Conservation (phyloP, 768 basidiomycete species). For the Termitomyces sp. region DNA sequence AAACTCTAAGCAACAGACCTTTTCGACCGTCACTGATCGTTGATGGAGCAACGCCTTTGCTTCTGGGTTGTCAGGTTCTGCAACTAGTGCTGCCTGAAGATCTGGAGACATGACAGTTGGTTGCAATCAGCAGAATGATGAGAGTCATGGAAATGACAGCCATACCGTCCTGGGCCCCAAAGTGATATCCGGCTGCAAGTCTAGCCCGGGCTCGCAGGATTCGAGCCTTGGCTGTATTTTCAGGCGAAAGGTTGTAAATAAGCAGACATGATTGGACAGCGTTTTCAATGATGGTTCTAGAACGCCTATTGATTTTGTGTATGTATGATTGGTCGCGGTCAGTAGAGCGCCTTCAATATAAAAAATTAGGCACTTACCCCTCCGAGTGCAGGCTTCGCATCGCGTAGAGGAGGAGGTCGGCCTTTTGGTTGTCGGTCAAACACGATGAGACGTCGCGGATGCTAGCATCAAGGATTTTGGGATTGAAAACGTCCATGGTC, state of each 20-base stretch:
- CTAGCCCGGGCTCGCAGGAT: constrained; percentile 63
- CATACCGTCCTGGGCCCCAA: constrained; percentile 63
- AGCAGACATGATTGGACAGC: constrained; percentile 67
- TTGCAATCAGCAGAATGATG: neutral
- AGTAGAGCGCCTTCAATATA: neutral
- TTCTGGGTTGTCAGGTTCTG: constrained; percentile 66
- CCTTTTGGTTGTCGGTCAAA: constrained; percentile 61
- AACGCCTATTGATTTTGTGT: constrained; percentile 30
- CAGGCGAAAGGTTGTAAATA: constrained; percentile 44
- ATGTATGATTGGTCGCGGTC: neutral
- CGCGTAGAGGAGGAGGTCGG: constrained; percentile 69
- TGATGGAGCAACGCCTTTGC: constrained; percentile 55
- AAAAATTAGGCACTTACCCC: constrained; percentile 35
- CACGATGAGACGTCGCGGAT: constrained; percentile 59
- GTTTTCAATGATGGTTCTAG: constrained; percentile 64
- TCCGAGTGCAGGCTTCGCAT: constrained; percentile 75
- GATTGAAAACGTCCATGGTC: constrained; percentile 62
- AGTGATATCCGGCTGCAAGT: constrained; percentile 51
- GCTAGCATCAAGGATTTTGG: constrained; percentile 71
- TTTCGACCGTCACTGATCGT: constrained; percentile 49
- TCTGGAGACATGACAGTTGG: constrained; percentile 32
- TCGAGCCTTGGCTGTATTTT: constrained; percentile 52
- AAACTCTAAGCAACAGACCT: constrained; percentile 29
- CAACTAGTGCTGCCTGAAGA: constrained; percentile 55
- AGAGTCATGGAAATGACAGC: neutral